Evolutionary conservation across 2,329 filamentous ascomycete genomes (phyloP).

Genomic region (Ascochyta viciae-villosae): DNA sequence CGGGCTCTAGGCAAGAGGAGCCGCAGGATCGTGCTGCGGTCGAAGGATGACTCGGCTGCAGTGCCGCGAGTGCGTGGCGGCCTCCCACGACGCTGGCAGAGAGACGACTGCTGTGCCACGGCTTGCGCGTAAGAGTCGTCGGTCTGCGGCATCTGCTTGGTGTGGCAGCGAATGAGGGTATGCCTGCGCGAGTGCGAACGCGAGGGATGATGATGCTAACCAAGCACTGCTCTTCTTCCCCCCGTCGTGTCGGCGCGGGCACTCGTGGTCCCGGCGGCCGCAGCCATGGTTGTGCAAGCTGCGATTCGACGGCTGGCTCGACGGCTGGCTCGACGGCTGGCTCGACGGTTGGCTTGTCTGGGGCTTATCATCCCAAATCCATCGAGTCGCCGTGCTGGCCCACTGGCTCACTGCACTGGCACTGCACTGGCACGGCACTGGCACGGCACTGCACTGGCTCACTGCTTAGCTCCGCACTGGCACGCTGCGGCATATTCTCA

Average conservation of each 20-base stretch:
- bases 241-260: constrained; percentile 1
- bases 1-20: constrained; percentile 18
- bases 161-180: background rate
- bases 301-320: constrained; percentile 14
- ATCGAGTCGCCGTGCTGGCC: constrained; percentile 56
- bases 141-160: background rate
- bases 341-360: constrained; percentile 1
- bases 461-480: background rate
- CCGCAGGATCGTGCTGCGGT: constrained; percentile 6
- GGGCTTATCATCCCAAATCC: constrained; percentile 13
- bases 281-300: constrained; percentile 4
- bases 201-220: background rate
- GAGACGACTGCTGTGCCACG: constrained; percentile 17
- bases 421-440: background rate
- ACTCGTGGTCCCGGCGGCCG: constrained; percentile 2
- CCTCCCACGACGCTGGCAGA: background rate
- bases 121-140: constrained; percentile 16
- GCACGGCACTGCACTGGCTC: background rate
- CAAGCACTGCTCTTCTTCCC: constrained; percentile 1
- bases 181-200: constrained; percentile 1
- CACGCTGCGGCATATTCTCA: constrained; percentile 5
- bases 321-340: background rate
- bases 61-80: constrained; percentile 5
- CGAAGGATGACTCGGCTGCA: constrained; percentile 6
- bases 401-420: constrained; percentile 7